Conservation (phyloP, 371 early-diverging fungal genomes). For the Amoeboaphelidium protococcarum region DNA sequence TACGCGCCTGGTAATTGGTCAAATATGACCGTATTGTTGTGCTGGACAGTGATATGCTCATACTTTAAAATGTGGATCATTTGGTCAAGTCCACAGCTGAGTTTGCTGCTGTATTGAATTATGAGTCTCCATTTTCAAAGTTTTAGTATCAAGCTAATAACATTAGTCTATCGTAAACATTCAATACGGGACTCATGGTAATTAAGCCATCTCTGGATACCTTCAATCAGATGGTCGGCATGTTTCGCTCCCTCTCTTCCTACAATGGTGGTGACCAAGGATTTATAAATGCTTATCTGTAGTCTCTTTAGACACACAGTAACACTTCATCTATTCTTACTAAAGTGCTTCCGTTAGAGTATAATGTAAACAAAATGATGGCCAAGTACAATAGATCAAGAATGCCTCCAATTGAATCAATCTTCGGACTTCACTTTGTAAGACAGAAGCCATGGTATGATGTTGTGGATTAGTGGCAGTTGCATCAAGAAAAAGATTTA, state of each 20-base stretch:
- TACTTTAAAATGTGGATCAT: not conserved
- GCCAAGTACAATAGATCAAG: not conserved
- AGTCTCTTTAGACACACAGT: not conserved
- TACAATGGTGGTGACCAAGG: conserved; percentile 2
- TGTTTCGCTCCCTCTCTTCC: not conserved
- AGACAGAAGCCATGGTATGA: not conserved
- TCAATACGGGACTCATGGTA: conserved; percentile 2
- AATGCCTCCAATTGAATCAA: not conserved
- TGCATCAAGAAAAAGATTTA: not conserved
- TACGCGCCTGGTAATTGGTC: not conserved
- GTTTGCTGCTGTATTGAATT: not conserved
- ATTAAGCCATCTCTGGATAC: not conserved
- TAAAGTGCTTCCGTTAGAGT: not conserved
- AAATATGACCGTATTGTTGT: not conserved
- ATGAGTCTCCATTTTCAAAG: not conserved
- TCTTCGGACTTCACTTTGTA: not conserved
- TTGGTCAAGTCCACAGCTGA: not conserved
- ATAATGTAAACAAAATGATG: not conserved
- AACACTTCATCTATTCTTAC: not conserved
- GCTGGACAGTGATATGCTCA: not conserved
- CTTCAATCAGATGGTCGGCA: not conserved
- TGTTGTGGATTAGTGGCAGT: too few species aligned
- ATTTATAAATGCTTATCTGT: conserved; percentile 1
- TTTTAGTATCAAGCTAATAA: not conserved
- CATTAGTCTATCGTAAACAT: too few species aligned